Percentiles rank a stretch among this genome's conserved stretches.
Evolutionary conservation across 306 rosid genomes (phyloP).

Genomic region (Cucurbita maxima): DNA sequence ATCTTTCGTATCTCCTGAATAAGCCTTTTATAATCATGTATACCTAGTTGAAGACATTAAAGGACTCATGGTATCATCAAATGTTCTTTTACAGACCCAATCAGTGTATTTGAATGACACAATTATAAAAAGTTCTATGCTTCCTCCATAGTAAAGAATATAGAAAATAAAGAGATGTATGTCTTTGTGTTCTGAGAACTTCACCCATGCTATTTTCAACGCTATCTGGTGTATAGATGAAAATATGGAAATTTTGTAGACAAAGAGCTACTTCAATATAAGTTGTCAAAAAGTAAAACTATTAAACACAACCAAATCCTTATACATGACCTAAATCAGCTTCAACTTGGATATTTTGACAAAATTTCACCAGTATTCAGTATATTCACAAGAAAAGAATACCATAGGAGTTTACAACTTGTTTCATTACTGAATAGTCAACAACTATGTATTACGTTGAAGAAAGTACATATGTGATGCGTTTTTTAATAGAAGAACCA

Average conservation of each 20-base stretch:
- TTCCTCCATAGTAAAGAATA: background rate
- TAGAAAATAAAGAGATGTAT: background rate
- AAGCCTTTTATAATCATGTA: slow-evolving; percentile 69
- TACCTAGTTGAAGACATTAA: slow-evolving; percentile 25
- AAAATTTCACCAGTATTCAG: background rate
- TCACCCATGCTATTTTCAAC: background rate
- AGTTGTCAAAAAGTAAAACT: background rate
- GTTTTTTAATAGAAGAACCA: background rate
- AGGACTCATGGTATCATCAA: background rate
- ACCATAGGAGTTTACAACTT: background rate
- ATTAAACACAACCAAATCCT: background rate
- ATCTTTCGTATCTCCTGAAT: slow-evolving; percentile 51
- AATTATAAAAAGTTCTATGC: background rate
- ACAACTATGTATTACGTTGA: background rate
- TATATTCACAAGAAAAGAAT: background rate
- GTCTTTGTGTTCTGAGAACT: background rate
- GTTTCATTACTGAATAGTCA: background rate
- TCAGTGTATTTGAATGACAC: background rate
- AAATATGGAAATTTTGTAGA: background rate
- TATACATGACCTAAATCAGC: background rate
- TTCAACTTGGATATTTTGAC: background rate
- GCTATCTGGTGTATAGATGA: background rate
- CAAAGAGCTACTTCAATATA: background rate
- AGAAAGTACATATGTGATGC: background rate
- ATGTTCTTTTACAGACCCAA: background rate